A percentile compares a stretch with the other conserved stretches of the same genome.
These are phyloP conservation scores for Glycine soja DNA, from an alignment of 306 rosid genomes.

Conservation along the genomic window DNA sequence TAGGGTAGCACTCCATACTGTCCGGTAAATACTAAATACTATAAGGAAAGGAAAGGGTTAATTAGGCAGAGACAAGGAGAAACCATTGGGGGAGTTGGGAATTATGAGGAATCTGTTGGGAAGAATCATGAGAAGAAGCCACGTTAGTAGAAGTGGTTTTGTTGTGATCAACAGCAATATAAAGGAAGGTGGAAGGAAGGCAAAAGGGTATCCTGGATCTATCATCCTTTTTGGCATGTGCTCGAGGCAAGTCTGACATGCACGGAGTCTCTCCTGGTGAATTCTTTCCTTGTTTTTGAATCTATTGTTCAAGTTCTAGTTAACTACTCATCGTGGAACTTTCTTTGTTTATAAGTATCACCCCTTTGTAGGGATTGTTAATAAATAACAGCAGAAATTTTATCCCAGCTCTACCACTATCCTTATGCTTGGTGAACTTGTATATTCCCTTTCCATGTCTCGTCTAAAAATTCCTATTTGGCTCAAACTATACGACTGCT, in stretches of 20 bases:
- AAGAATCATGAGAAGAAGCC: neutral
- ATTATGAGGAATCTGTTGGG: neutral
- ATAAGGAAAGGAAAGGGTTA: neutral
- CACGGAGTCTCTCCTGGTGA: neutral
- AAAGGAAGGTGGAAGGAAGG: neutral
- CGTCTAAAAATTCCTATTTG: neutral
- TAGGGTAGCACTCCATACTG: neutral
- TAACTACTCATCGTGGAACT: neutral
- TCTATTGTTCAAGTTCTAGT: neutral
- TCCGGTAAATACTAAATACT: neutral
- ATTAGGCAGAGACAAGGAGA: slow-evolving; percentile 3
- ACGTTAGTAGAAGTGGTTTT: neutral
- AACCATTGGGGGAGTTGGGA: neutral
- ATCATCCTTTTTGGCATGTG: no score
- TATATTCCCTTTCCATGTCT: neutral
- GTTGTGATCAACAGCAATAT: neutral
- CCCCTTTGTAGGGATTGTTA: neutral
- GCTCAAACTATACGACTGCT: neutral
- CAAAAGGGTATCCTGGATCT: no score
- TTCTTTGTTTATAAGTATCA: neutral
- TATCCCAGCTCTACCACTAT: neutral
- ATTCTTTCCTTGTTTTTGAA: neutral
- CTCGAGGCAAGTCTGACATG: no score
- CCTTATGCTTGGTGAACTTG: slow-evolving; percentile 6
- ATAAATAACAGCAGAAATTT: neutral